Evolutionary conservation across 2,329 filamentous ascomycete genomes (phyloP), one percentile per base, ranked within the genome.

Genomic region (Fusarium praegraminearum): DNA sequence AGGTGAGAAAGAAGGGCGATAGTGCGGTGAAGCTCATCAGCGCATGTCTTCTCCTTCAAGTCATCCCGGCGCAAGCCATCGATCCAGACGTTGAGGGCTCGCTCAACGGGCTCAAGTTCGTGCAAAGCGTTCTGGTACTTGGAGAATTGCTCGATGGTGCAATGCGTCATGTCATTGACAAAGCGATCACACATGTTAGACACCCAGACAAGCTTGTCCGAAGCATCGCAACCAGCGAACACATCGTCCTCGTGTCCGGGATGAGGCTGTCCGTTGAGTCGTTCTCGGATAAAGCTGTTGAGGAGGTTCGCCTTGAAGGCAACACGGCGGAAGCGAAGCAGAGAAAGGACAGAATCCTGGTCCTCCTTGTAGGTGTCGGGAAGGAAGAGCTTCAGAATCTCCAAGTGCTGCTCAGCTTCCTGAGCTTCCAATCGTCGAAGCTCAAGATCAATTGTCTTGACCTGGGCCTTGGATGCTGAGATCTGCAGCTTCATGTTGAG

Each of bases 401-500:
- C 88, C 30, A 99, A 86, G 75, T 98, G 94, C 77, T 98, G 92
- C 40, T 90, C 86, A 3, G 94, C 93, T 81, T 98, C 93, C 73
- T 97, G 91, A 0, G 94, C 94, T 73, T 97, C 93, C 76, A 98
- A 87, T 59, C 92, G 91, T 55, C 91, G 89, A 60, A 98, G 83
- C 78, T 98, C 94, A 32, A 98, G 85, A 71, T 98, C 94, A 67
- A 99, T 97, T 0, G 94, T 94, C 83, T 97, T 98, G 75, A 93
- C 90, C 78, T 97, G 95, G 4, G 95, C 92, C 83, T 97, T 97
- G 41, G 93, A 88, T 13, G 94, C 94, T 15, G 94, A 97, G 58
- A 92, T 88, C 76, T 97, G 95, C 44, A 99, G 86, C 81, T 97
- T 97, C 86, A 95, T 88, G 79, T 98, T 98, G 46, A 99, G 86